Evolutionary conservation across 768 basidiomycete genomes (phyloP).

Genomic region (Crassisporium funariophilum): DNA sequence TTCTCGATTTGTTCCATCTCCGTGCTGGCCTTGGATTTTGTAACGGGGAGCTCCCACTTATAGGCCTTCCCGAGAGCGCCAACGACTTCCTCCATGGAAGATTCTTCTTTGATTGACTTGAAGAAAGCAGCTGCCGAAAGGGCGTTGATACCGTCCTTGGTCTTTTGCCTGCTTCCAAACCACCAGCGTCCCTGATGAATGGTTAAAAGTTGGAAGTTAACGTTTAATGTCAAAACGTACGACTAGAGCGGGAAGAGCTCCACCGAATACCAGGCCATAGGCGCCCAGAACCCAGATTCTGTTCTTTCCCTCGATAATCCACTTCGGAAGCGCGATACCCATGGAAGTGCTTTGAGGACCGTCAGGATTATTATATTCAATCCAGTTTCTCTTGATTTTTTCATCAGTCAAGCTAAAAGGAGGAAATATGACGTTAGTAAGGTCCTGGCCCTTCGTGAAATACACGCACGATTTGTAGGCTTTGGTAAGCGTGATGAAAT

Average conservation of each 20-base stretch:
- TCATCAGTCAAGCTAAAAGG: constrained; percentile 81
- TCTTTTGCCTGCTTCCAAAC: constrained; percentile 88
- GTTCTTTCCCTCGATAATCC: constrained; percentile 92
- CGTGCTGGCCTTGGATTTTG: constrained; percentile 30
- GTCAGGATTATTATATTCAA: constrained; percentile 91
- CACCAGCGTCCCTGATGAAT: constrained; percentile 82
- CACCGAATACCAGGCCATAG: constrained; percentile 89
- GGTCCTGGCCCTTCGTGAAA: not conserved
- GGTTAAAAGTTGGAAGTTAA: not conserved
- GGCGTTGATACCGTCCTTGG: constrained; percentile 88
- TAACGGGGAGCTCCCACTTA: constrained; percentile 51
- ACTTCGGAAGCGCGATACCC: constrained; percentile 92
- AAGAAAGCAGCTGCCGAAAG: constrained; percentile 86
- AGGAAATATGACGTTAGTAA: not conserved
- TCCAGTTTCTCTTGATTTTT: constrained; percentile 86
- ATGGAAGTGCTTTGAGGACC: constrained; percentile 93
- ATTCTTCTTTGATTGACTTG: constrained; percentile 81
- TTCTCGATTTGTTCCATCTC: constrained; percentile 55
- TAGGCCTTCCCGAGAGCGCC: constrained; percentile 69
- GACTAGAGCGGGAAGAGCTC: constrained; percentile 82
- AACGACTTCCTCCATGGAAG: constrained; percentile 71
- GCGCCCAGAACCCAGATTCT: constrained; percentile 87
- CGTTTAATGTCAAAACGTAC: constrained; percentile 40
- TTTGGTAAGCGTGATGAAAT: constrained; percentile 93
- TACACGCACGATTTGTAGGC: constrained; percentile 88